Evolutionary conservation across 2,329 filamentous ascomycete genomes (phyloP).

Genomic region (Chaetomium olivaceum): DNA sequence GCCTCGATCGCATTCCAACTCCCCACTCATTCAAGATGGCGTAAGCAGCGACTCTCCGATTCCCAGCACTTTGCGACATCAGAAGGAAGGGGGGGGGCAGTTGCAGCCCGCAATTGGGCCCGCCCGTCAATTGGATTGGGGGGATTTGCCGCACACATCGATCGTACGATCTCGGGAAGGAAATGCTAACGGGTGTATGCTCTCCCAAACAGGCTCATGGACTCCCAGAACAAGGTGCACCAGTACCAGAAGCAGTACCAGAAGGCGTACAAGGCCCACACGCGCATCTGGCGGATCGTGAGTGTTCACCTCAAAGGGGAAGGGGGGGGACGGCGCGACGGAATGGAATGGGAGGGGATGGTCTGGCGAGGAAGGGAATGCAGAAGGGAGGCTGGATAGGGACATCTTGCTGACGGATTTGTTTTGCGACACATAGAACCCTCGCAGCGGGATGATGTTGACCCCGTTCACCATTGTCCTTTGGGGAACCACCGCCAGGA

Average conservation of each 20-base stretch:
- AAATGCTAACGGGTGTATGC: slow-evolving; percentile 34
- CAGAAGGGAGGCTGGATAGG: not conserved
- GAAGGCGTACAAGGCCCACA: slow-evolving; percentile 66
- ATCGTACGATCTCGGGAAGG: slow-evolving; percentile 27
- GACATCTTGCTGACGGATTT: not conserved
- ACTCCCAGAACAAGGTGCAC: slow-evolving; percentile 76
- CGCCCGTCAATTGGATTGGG: not conserved
- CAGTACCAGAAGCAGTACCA: slow-evolving; percentile 75
- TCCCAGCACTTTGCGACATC: not conserved
- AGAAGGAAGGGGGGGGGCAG: not conserved
- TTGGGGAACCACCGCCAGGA: slow-evolving; percentile 62
- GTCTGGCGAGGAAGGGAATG: not conserved
- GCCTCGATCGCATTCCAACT: slow-evolving; percentile 6
- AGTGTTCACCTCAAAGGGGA: slow-evolving; percentile 42
- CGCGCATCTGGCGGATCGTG: slow-evolving; percentile 78
- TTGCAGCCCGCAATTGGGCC: not conserved
- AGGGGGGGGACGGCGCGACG: not conserved
- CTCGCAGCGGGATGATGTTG: slow-evolving; percentile 65
- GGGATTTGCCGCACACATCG: slow-evolving; percentile 7
- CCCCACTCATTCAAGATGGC: slow-evolving; percentile 25
- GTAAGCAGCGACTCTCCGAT: slow-evolving; percentile 21
- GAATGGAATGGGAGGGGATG: slow-evolving; percentile 12
- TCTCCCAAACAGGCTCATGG: slow-evolving; percentile 52
- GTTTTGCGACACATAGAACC: slow-evolving; percentile 49
- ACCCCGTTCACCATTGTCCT: slow-evolving; percentile 68